Evolutionary conservation across 371 early-diverging fungal species (phyloP), one percentile per base, ranked within the genome.

Genomic region (Rhizopus delemar): DNA sequence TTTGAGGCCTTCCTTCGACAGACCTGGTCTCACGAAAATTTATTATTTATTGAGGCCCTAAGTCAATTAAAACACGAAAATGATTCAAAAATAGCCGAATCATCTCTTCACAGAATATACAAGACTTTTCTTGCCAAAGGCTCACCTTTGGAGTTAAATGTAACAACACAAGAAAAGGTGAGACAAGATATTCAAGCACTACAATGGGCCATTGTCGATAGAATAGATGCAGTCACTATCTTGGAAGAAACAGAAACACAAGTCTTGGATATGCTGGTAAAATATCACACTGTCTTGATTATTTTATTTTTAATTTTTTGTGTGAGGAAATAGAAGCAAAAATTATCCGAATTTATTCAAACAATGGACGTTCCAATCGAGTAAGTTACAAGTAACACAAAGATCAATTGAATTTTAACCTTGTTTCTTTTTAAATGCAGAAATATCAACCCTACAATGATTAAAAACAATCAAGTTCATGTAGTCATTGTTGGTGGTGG

Each of bases 401-500:
- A 22, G 22, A 22, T 22, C 22, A 22, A 22, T 22, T 22, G 22
- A 22, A 22, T 22, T 22, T 22, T 22, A 22, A 22, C 22, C 22
- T 22, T 22, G 2, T 22, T 22, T 22, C 22, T 22, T 22, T 22
- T 22, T 22, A 22, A 22, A 16, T 51, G 22, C 22, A 52, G 53
- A 22, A 48, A 53, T 55, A 33, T 60, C 2, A 56, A 52, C 41
- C 54, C 60, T 15, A 51, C 58, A n/a, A 35, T 43, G 4, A 57
- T 60, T 33, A 46, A 58, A 51, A 55, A 63, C 2, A 49, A 66
- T 13, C 70, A 70, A 55, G 60, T 68, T 29, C 51, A 62, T 6
- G 69, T 74, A 16, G 66, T 60, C 3, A 65, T 74, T 51, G 51
- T 74, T 46, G 75, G 75, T 32, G 75, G 75, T 49, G 75, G 75